Evolutionary conservation across 495 filamentous ascomycete genomes (phyloP).

Genomic region (Neurospora hispaniola): DNA sequence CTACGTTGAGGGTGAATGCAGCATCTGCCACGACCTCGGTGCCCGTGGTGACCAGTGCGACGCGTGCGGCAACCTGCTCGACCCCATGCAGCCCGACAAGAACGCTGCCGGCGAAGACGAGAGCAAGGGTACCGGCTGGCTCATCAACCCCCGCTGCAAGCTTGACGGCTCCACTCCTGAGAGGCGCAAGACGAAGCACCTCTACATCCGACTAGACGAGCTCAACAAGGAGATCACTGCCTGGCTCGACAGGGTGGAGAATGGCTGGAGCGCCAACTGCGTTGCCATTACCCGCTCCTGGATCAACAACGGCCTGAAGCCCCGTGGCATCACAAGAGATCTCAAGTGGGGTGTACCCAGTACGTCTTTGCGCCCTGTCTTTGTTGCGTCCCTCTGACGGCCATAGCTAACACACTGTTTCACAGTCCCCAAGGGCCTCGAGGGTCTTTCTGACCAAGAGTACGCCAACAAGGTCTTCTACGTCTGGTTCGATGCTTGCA

Average conservation of each 20-base stretch:
- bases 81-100: slow-evolving; percentile 49
- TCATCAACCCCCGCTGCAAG: slow-evolving; percentile 60
- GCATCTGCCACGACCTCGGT: slow-evolving; percentile 60
- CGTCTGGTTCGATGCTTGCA: slow-evolving; percentile 97
- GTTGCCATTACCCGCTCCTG: slow-evolving; percentile 61
- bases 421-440: slow-evolving; percentile 19
- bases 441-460: slow-evolving; percentile 15
- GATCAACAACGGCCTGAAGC: slow-evolving; percentile 72
- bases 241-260: slow-evolving; percentile 48
- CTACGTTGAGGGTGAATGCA: slow-evolving; percentile 85
- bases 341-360: slow-evolving; percentile 69
- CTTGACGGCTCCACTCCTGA: slow-evolving; percentile 72
- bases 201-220: slow-evolving; percentile 72
- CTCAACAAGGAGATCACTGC: slow-evolving; percentile 60
- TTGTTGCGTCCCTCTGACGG: slow-evolving; percentile 20
- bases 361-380: slow-evolving; percentile 43
- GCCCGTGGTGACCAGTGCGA: slow-evolving; percentile 77
- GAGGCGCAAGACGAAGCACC: slow-evolving; percentile 48
- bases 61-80: slow-evolving; percentile 66
- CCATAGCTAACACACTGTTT: slow-evolving; percentile 5
- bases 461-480: slow-evolving; percentile 85
- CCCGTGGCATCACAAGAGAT: slow-evolving; percentile 84
- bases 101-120: slow-evolving; percentile 13
- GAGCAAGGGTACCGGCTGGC: slow-evolving; percentile 17
- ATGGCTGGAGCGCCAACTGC: slow-evolving; percentile 68